Evolutionary conservation across 2,329 filamentous ascomycete species (phyloP).

Genomic region (Trichoderma guizhouense): DNA sequence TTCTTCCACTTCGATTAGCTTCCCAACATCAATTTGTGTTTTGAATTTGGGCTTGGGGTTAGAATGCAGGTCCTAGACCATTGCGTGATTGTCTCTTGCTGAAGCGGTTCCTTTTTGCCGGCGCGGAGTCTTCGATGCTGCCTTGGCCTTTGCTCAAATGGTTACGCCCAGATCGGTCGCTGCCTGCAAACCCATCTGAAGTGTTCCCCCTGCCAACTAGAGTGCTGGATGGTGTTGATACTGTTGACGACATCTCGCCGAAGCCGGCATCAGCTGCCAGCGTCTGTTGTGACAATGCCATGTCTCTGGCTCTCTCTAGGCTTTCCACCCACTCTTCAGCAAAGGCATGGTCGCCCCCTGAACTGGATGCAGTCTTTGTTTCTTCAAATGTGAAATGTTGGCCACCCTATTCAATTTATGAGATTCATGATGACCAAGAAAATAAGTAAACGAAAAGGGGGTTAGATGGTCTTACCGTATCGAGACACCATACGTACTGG

Average conservation of each 20-base stretch:
- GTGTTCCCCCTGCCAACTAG: conserved; percentile 57
- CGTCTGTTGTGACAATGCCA: conserved; percentile 70
- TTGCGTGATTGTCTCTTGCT: conserved; percentile 93
- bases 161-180: conserved; percentile 53
- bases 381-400: conserved; percentile 94
- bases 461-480: conserved; percentile 69
- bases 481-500: conserved; percentile 81
- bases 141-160: conserved; percentile 59
- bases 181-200: conserved; percentile 47
- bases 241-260: conserved; percentile 63
- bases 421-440: background rate
- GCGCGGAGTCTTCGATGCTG: conserved; percentile 48
- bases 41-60: background rate
- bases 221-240: conserved; percentile 76
- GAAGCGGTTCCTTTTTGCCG: conserved; percentile 63
- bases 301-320: conserved; percentile 79
- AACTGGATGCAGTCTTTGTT: conserved; percentile 62
- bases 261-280: conserved; percentile 64
- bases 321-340: conserved; percentile 92
- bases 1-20: background rate
- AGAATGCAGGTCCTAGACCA: conserved; percentile 42
- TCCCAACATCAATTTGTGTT: background rate
- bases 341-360: conserved; percentile 62
- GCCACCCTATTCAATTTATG: conserved; percentile 59
- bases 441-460: background rate